A percentile compares a stretch with the other conserved stretches of the same genome.
phyloP scores from a whole-genome alignment of 352 stramenopile genomes.

The Globisporangium perplexum region DNA sequence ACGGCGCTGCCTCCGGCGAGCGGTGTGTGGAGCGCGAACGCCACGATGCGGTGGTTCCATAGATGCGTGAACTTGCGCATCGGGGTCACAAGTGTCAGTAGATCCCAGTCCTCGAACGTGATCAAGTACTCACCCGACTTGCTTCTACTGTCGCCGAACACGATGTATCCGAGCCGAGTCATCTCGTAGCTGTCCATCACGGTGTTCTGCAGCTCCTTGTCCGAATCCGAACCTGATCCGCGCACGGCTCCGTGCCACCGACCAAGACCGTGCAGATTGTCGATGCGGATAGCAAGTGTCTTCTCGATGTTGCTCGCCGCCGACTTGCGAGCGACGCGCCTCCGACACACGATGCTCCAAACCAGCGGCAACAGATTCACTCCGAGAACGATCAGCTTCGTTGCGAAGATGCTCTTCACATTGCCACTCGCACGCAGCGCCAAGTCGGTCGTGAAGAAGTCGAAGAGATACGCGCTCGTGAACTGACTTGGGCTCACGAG shows the following conservation, averaged over 20 bases:
- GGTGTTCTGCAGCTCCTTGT: not conserved
- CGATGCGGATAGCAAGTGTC: not conserved
- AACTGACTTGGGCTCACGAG: conserved; percentile 10
- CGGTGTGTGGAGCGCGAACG: not conserved
- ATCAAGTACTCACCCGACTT: not conserved
- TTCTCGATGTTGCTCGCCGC: not conserved
- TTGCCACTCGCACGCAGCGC: conserved; percentile 1
- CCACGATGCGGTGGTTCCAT: conserved; percentile 2
- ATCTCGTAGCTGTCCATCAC: conserved; percentile 12
- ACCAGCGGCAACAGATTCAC: conserved; percentile 1
- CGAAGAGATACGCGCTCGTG: not conserved
- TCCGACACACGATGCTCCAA: not conserved
- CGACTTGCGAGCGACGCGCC: not conserved
- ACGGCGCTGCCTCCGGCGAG: not conserved
- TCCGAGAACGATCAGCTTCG: not conserved
- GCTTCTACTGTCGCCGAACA: conserved; percentile 1
- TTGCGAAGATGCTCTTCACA: conserved; percentile 1
- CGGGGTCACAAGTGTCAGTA: not conserved
- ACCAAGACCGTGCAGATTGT: not conserved
- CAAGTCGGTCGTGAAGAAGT: conserved; percentile 3
- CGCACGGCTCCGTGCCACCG: not conserved
- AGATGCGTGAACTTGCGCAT: conserved; percentile 1
- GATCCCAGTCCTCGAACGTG: not conserved
- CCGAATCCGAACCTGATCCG: no score
- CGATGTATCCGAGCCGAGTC: conserved; percentile 17